Conservation (phyloP, 2,329 filamentous ascomycete genomes). For the Cladosporium sp. region DNA sequence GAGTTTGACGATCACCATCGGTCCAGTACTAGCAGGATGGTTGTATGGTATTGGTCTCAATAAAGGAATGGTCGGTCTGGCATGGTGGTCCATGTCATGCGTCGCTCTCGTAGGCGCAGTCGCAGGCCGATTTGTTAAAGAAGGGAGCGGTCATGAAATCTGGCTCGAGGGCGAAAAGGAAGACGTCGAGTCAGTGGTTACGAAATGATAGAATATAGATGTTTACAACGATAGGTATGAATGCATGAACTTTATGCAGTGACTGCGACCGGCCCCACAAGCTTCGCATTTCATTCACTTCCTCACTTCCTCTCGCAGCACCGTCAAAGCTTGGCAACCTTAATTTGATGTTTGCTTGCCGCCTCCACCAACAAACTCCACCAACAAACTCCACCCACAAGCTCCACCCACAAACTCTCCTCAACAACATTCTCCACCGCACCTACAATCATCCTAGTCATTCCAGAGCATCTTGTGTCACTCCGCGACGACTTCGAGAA, state of each 20-base stretch:
- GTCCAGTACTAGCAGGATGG: slow-evolving; percentile 51
- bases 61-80: slow-evolving; percentile 50
- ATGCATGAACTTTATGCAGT: not conserved
- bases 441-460: no score
- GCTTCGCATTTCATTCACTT: no score
- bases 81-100: slow-evolving; percentile 54
- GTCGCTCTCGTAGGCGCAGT: slow-evolving; percentile 55
- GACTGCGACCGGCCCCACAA: no score
- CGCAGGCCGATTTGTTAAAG: slow-evolving; percentile 56
- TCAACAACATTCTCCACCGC: no score
- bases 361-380: no score
- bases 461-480: no score
- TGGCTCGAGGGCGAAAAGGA: slow-evolving; percentile 45
- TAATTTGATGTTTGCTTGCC: no score
- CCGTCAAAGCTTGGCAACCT: no score
- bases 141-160: slow-evolving; percentile 61
- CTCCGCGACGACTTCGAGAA: no score
- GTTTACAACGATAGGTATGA: not conserved
- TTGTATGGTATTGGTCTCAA: slow-evolving; percentile 50
- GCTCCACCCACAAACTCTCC: no score
- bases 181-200: not conserved
- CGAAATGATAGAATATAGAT: not conserved
- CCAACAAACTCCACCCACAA: no score
- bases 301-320: no score
- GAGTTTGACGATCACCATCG: slow-evolving; percentile 51